phyloP scores from a whole-genome alignment of 169 alveolate species.

The Cryptosporidium viatorum region DNA sequence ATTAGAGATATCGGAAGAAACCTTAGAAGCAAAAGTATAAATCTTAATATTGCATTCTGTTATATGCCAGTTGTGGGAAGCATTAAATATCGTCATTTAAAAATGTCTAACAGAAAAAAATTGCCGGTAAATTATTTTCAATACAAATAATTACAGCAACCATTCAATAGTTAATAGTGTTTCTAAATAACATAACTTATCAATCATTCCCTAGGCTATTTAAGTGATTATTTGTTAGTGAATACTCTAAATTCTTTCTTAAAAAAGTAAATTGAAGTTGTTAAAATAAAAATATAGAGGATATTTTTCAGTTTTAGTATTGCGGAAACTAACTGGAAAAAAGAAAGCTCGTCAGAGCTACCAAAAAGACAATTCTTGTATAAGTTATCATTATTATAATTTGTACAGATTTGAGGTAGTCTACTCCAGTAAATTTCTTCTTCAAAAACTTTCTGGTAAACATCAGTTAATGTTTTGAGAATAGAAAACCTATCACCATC shows the following conservation, averaged over 20 bases:
- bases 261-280: not conserved
- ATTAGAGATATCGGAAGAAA: constrained; percentile 45
- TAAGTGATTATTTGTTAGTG: not conserved
- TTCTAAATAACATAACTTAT: not conserved
- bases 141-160: not conserved
- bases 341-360: not conserved
- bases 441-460: constrained; percentile 23
- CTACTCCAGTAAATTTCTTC: constrained; percentile 54
- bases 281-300: not conserved
- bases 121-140: constrained; percentile 58
- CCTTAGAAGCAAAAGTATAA: constrained; percentile 19
- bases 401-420: constrained; percentile 39
- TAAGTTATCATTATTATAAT: constrained; percentile 15
- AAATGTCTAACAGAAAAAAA: not conserved
- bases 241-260: not conserved
- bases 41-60: constrained; percentile 59
- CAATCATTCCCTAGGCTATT: not conserved
- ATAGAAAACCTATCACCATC: constrained; percentile 55
- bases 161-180: not conserved
- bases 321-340: not conserved
- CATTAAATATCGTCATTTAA: constrained; percentile 26
- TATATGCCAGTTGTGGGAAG: constrained; percentile 70
- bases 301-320: not conserved
- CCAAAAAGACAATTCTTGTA: constrained; percentile 48
- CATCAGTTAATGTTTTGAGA: not conserved